Base-by-base conservation (phyloP, 140 eudicot species). In the Senecio squalidus region DNA sequence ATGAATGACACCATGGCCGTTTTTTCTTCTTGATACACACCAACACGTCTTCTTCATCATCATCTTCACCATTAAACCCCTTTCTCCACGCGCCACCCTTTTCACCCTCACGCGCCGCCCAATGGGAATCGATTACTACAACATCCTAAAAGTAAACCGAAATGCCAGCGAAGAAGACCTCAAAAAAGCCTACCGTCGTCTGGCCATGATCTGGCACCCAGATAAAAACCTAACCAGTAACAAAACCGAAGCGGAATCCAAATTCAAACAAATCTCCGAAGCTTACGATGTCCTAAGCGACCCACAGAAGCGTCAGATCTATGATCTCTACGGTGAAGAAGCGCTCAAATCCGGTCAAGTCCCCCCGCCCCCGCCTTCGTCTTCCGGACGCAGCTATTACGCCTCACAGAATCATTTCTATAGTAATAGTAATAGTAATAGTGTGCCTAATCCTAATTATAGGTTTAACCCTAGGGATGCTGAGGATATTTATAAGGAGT, bases 151-250 rank as follows among this genome's bases (percentile, higher is more conserved):
- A 69, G 95, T 89, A 8, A 89, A 89, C 39, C 84, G 97, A 2
- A 78, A 86, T 55, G 97, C 95, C 5, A 89, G 79, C 69, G 97
- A 66, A 1, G 97, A 89, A 29, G 97, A 89, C 78, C 74, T 89
- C 7, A 80, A 78, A 56, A 85, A 80, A 62, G 89, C 97, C 10
- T 89, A 89, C 74, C 78, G 97, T 14, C 74, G 97, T 4, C 77
- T 89, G 14, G 97, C 97, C 18, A 89, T 82, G 95, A 89, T 89
- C 33, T 89, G 97, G 97, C 97, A 89, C 31, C 97, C 97, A 1
- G 97, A 89, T 72, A 89, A 82, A 70, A 89, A 84, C 85, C 74
- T 64, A 1, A 69, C 20, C 70, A 26, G 43, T 34, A 73, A 80
- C 73, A 83, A 89, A 72, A 51, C 18, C 1, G 95, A 89, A 68